Percentiles rank a stretch among this genome's conserved stretches.
Conservation (phyloP, 2,329 filamentous ascomycete genomes). For the Fusarium mundagurra region DNA sequence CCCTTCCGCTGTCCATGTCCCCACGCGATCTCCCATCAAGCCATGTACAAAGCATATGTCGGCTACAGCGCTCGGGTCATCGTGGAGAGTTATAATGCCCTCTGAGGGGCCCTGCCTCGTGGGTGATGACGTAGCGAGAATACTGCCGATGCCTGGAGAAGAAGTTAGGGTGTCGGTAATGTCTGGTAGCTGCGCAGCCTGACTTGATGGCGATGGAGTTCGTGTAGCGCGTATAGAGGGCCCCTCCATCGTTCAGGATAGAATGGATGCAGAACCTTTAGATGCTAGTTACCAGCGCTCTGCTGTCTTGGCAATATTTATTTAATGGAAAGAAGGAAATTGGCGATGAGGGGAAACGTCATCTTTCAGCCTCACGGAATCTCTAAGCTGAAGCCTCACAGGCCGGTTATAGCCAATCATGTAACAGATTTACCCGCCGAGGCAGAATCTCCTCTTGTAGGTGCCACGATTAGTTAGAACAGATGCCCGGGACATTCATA, state of each 20-base stretch:
- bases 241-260: not conserved
- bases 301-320: rapidly evolving
- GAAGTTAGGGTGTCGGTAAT: rapidly evolving
- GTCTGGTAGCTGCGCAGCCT: not conserved
- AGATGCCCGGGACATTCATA: not conserved
- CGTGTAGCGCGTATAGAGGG: not conserved
- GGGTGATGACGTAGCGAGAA: rapidly evolving
- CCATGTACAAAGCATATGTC: not conserved
- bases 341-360: not conserved
- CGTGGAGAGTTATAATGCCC: not conserved
- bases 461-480: not conserved
- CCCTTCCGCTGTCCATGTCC: rapidly evolving
- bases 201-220: not conserved
- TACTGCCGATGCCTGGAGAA: not conserved
- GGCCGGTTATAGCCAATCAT: not conserved
- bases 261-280: not conserved
- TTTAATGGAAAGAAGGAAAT: not conserved
- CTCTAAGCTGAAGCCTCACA: not conserved
- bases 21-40: not conserved
- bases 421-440: not conserved
- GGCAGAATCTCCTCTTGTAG: not conserved
- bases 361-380: not conserved
- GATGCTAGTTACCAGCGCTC: rapidly evolving
- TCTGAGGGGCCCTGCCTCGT: not conserved
- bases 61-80: rapidly evolving